Base-by-base conservation (phyloP, 305 asterid species). In the Ruellia speciosa region DNA sequence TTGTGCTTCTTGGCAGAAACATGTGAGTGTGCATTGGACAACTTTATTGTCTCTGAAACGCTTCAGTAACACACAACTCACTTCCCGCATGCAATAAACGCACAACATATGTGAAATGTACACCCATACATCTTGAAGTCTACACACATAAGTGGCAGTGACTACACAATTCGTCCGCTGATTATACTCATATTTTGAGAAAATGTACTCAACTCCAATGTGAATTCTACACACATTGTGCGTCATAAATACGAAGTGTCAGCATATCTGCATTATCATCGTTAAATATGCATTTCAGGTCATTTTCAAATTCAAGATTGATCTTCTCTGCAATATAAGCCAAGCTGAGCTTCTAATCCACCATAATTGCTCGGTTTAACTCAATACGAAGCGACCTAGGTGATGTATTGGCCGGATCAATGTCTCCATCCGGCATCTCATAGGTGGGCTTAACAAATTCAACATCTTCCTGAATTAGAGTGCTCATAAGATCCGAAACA, bases 331-430 rank as follows among this genome's bases (percentile, higher is more conserved):
- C 97, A 70, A 92, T 92, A 69, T 88, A 90, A 34, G 99, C 97
- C 99, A 92, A 88, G 77, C 95, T 88, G 54, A 92, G 89, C 74
- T 92, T 92, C 85, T 92, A 88, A 74, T 92, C 99, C 70, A 92
- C 99, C 99, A 92, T 92, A 97, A 92, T 92, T 74, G 86, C 99
- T 67, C 96, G 80, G 80, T 92, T 92, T 58, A 92, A 70, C 80
- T 92, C 90, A 60, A 92, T 74, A 51, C 99, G 95, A 49, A 92
- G 97, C 90, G 88, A 72, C 99, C 99, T 88, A 5, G 99, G 99
- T 64, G 99, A 92, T 54, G 88, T 88, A 68, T 92, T 92, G 66
- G 79, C 85, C 6, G 97, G 97, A 70, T 92, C 96, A 59, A 88
- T 79, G 72, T 88, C 99, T 70, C 88, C 99, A 54, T 92, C 99